Percentiles rank a stretch among this genome's conserved stretches.
These are phyloP conservation scores for Aegilops bicornis DNA, from an alignment of 176 grass and related monocot genomes.

Conservation along the genomic window DNA sequence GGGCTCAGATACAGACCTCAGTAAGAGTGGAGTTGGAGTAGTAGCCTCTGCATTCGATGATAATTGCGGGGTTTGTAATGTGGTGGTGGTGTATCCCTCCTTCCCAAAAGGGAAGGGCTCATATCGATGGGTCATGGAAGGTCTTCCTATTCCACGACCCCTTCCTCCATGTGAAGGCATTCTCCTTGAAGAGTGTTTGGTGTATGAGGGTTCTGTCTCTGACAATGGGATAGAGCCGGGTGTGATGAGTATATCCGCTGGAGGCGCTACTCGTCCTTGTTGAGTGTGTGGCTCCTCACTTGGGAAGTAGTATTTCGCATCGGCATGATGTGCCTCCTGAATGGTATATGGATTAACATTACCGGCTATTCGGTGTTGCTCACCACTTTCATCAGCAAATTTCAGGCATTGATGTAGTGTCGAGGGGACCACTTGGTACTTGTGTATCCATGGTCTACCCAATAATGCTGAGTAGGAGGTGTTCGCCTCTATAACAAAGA, in stretches of 20 bases:
- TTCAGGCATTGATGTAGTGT: too few relatives aligned
- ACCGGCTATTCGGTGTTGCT: background rate
- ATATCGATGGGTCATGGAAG: background rate
- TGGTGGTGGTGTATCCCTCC: background rate
- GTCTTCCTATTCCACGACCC: background rate
- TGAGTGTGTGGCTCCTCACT: background rate
- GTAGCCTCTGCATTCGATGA: background rate
- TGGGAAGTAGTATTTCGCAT: background rate
- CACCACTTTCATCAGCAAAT: too few relatives aligned
- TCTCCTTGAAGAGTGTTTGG: background rate
- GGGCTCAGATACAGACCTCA: background rate
- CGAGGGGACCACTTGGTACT: too few relatives aligned
- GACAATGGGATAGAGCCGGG: rapidly evolving
- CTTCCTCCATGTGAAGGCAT: background rate
- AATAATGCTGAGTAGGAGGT: too few relatives aligned
- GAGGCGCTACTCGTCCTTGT: background rate
- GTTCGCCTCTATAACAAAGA: too few relatives aligned
- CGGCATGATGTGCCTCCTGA: background rate
- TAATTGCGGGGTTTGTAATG: background rate
- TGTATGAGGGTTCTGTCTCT: background rate
- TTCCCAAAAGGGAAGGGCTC: background rate
- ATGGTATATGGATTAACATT: background rate
- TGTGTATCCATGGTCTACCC: too few relatives aligned
- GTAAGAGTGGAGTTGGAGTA: background rate
- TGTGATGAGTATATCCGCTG: background rate